phyloP scores from a whole-genome alignment of 2,329 filamentous ascomycete species.

The Clarireedia hainanense region DNA sequence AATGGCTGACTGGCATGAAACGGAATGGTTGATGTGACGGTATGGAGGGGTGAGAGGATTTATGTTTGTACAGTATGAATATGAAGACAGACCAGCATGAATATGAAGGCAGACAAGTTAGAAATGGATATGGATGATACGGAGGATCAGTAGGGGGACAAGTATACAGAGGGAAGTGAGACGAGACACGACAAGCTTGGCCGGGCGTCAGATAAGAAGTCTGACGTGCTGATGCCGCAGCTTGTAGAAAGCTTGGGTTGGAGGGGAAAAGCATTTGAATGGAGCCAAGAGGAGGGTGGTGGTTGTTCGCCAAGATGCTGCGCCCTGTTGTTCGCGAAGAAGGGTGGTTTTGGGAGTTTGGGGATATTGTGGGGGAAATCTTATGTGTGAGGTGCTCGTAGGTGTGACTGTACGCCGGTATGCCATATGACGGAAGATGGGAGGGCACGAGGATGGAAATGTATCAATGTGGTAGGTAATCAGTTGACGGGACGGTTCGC shows the following conservation, averaged over 20 bases:
- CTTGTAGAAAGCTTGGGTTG: neutral
- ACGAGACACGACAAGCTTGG: neutral
- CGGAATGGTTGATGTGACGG: too few species aligned
- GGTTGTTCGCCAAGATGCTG: slow-evolving; percentile 1
- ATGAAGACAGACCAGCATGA: too few species aligned
- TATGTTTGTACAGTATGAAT: neutral
- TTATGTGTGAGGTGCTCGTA: too few species aligned
- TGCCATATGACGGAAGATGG: neutral
- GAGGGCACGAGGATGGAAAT: slow-evolving; percentile 2
- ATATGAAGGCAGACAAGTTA: neutral
- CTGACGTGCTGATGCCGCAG: too few species aligned
- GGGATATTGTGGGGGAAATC: neutral
- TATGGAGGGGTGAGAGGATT: neutral
- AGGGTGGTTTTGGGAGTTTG: neutral
- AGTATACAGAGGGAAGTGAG: neutral
- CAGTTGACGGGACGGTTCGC: neutral
- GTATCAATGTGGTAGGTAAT: neutral
- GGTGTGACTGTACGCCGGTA: neutral
- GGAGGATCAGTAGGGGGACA: too few species aligned
- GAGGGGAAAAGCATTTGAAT: neutral
- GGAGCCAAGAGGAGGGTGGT: slow-evolving; percentile 4
- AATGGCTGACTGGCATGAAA: too few species aligned
- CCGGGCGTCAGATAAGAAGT: slow-evolving; percentile 3
- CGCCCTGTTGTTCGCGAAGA: slow-evolving; percentile 1
- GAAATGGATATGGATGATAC: neutral